Conservation (phyloP, 257 asterid genomes). For the Paulownia fortunei region DNA sequence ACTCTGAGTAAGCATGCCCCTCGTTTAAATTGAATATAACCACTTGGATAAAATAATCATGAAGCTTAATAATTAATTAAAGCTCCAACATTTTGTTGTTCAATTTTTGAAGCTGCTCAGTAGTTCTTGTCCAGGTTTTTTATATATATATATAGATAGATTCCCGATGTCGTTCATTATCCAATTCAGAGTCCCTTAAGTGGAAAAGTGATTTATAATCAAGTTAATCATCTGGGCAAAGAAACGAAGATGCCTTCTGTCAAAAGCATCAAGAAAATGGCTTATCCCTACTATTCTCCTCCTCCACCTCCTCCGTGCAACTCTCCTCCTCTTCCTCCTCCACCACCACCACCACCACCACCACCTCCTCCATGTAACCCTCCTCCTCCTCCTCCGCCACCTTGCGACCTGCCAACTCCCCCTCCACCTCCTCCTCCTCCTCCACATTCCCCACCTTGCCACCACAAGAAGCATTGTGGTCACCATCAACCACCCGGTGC, state of each 20-base stretch:
- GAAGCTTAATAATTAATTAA: too few species aligned
- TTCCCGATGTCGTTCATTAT: neutral
- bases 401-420: neutral
- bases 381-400: conserved; percentile 7
- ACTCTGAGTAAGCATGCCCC: neutral
- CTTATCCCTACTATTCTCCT: conserved; percentile 51
- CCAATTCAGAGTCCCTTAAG: neutral
- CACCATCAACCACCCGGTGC: conserved; percentile 30
- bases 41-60: neutral
- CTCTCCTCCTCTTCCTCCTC: conserved; percentile 37
- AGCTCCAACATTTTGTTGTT: too few species aligned
- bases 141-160: conserved; percentile 13
- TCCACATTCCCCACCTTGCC: conserved; percentile 22
- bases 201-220: neutral
- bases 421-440: conserved; percentile 34
- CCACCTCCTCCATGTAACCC: conserved; percentile 27
- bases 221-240: neutral
- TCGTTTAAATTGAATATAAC: neutral
- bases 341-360: conserved; percentile 29
- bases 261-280: conserved; percentile 35
- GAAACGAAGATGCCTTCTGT: conserved; percentile 38
- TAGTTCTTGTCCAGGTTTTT: neutral
- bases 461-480: conserved; percentile 27
- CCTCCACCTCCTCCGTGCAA: conserved; percentile 38
- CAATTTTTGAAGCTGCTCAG: neutral